A percentile compares a stretch with the other conserved stretches of the same genome.
Evolutionary conservation across 768 basidiomycete genomes (phyloP).

Genomic region (Boletus rex-veris): DNA sequence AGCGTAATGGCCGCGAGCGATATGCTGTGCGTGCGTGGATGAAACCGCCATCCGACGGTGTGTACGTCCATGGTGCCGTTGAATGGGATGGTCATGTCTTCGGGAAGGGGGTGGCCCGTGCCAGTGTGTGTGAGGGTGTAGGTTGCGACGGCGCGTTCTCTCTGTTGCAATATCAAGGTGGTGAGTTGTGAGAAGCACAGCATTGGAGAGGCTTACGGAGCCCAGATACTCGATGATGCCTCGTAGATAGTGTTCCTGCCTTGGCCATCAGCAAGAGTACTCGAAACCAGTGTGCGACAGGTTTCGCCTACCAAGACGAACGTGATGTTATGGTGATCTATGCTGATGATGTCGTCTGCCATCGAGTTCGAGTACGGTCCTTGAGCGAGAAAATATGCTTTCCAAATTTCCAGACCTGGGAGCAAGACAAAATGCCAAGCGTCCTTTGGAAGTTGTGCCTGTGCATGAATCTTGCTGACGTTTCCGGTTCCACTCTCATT

Average conservation of each 20-base stretch:
- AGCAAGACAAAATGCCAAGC: neutral
- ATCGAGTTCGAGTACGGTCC: neutral
- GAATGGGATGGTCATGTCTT: neutral
- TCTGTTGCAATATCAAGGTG: neutral
- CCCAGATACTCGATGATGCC: neutral
- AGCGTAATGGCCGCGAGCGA: neutral
- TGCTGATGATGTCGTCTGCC: neutral
- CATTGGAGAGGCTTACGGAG: neutral
- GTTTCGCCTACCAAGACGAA: neutral
- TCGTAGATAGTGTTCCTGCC: neutral
- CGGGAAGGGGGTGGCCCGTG: neutral
- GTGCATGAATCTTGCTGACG: neutral
- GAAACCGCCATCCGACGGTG: neutral
- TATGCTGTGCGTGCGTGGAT: neutral
- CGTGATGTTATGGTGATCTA: neutral
- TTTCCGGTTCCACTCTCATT: neutral
- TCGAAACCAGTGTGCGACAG: no score
- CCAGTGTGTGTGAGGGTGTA: neutral
- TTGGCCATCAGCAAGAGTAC: neutral
- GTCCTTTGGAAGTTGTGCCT: neutral
- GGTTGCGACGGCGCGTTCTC: neutral
- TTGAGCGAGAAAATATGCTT: neutral
- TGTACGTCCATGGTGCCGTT: neutral
- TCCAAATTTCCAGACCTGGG: neutral
- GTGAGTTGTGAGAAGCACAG: no score